Base-by-base conservation (phyloP, 2,329 filamentous ascomycete species). In the Akanthomyces uredinophilus region DNA sequence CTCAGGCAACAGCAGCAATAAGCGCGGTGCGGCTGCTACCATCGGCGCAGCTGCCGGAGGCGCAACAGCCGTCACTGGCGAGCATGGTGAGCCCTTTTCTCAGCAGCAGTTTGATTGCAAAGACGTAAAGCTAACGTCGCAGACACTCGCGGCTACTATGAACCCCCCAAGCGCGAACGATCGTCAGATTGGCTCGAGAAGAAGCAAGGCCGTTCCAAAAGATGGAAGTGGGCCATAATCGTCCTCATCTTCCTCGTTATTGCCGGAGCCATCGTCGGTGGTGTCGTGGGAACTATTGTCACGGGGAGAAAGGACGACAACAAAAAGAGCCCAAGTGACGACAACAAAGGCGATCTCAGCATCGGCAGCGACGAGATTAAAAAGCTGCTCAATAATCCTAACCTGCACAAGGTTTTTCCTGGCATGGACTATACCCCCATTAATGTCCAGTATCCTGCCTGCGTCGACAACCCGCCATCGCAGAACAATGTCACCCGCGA, bases 401-500 rank as follows among this genome's bases (percentile, higher is more conserved):
- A 92, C 65, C 81, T 98, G 27, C 92, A 96, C 81, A 96, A 92
- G 74, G 92, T 98, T 2, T 98, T 98, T 73, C 91, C 92, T 0
- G 94, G 92, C 29, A 91, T 98, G 77, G 94, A 97, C 75, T 98
- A 98, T 73, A 98, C 94, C 0, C 92, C 94, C 0, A 84, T 95
- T 73, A 92, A 96, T 71, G 87, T 91, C 0, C 93, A 97, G 74
- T 97, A 94, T 69, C 94, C 94, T 3, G 87, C 88, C 44, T 98
- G 94, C 74, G 66, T 93, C 37, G 78, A 82, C 60, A 83, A 88
- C 67, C 90, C 91, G 1, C 90, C 94, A 0, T 93, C 88, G 39
- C 94, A 97, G 72, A 96, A 98, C 78, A 97, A 98, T 72, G 82
- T 98, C 66, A 98, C 95, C 0, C 87, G 91, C 59, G 94, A 98